Evolutionary conservation across 148 eudicot genomes (phyloP).

Genomic region (Rhododendron williamsianum): DNA sequence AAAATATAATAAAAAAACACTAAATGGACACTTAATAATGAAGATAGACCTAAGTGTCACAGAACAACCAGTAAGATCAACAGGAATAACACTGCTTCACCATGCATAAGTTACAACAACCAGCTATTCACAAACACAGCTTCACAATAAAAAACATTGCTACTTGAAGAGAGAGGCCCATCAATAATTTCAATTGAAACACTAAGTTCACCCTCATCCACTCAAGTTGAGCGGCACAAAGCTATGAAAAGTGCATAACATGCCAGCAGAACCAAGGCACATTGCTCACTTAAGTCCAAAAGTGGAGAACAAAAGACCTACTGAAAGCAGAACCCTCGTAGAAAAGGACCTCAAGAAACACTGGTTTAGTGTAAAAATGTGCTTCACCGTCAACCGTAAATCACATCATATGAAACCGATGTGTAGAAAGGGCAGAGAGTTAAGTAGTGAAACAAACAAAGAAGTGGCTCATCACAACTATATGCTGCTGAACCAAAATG

Average conservation of each 20-base stretch:
- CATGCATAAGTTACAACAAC: neutral
- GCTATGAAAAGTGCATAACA: slow-evolving; percentile 5
- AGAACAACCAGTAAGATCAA: neutral
- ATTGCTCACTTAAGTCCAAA: slow-evolving; percentile 21
- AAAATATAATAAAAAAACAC: neutral
- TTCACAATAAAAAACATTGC: neutral
- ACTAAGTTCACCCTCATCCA: neutral
- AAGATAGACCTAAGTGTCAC: neutral
- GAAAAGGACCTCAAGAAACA: slow-evolving; percentile 12
- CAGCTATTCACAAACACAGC: neutral
- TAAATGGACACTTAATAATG: neutral
- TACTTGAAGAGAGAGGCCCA: neutral
- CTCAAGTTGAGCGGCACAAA: neutral
- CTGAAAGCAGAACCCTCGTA: slow-evolving; percentile 16
- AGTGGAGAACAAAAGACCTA: slow-evolving; percentile 14
- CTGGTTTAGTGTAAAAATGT: neutral
- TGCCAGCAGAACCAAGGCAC: slow-evolving; percentile 19
- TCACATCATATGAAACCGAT: slow-evolving; percentile 15
- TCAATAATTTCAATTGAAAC: neutral
- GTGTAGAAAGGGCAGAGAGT: slow-evolving; percentile 23
- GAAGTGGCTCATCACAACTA: neutral
- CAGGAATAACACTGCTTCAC: neutral
- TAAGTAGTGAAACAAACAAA: slow-evolving; percentile 17
- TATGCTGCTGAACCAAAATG: slow-evolving; percentile 14
- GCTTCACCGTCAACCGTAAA: slow-evolving; percentile 22